Evolutionary conservation across 176 grass and related monocot genomes (phyloP).

Genomic region (Avena atlantica): DNA sequence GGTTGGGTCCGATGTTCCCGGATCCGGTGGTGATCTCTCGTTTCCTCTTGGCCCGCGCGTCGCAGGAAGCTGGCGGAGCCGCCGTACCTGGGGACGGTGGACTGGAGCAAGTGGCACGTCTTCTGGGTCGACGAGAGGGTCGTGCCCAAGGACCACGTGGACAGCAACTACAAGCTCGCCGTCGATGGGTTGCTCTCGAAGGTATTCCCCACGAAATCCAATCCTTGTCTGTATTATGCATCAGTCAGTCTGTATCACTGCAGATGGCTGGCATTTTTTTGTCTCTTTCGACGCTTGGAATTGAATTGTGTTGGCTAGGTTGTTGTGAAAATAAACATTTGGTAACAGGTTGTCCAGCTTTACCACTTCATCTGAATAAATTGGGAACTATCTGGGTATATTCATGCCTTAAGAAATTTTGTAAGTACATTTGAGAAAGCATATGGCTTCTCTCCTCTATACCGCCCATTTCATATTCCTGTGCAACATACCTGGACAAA

Average conservation of each 20-base stretch:
- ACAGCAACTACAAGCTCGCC: slow-evolving; percentile 98
- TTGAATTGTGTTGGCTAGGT: not conserved
- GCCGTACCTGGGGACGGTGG: slow-evolving; percentile 78
- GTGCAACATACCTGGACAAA: not conserved
- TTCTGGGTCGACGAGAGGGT: slow-evolving; percentile 99
- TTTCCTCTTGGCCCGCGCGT: not conserved
- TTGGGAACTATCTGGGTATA: not conserved
- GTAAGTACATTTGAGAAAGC: not conserved
- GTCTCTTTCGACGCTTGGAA: not conserved
- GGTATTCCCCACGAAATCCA: slow-evolving; percentile 44
- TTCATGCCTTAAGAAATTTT: not conserved
- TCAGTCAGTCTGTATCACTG: not conserved
- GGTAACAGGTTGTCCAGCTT: not conserved
- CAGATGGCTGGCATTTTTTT: not conserved
- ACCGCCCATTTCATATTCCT: not conserved
- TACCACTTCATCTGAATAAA: not conserved
- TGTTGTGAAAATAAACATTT: not conserved
- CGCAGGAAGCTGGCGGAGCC: slow-evolving; percentile 82
- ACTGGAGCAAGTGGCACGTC: slow-evolving; percentile 92
- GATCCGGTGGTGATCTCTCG: slow-evolving; percentile 35
- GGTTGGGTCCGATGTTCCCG: not conserved
- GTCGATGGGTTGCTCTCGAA: slow-evolving; percentile 91
- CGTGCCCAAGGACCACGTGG: slow-evolving; percentile 79
- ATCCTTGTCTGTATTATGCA: not conserved
- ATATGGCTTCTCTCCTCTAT: not conserved